Percentiles rank a stretch among this genome's conserved stretches.
phyloP scores from a whole-genome alignment of 1,139 yeast species.

The Sugiyamaella paludigena region DNA sequence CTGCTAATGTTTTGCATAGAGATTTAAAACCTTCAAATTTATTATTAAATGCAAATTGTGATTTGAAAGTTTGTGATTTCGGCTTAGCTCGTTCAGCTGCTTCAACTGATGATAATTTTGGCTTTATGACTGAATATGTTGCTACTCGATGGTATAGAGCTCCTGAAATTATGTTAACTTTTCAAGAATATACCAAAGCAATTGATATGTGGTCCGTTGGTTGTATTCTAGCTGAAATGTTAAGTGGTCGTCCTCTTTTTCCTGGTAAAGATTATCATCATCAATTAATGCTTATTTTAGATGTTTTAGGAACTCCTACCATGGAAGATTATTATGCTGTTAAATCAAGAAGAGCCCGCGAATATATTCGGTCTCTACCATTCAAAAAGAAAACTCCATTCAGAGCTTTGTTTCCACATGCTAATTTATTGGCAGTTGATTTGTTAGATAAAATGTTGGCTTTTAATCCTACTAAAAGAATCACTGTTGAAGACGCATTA shows the following conservation, averaged over 20 bases:
- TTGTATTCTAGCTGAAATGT: constrained; percentile 91
- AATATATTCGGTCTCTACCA: constrained; percentile 76
- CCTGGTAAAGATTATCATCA: constrained; percentile 95
- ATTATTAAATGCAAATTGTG: constrained; percentile 86
- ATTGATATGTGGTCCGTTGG: constrained; percentile 98
- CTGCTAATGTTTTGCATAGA: constrained; percentile 87
- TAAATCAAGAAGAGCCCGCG: constrained; percentile 80
- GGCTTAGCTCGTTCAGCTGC: constrained; percentile 76
- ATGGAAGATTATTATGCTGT: constrained; percentile 78
- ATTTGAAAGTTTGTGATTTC: constrained; percentile 89
- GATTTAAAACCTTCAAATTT: constrained; percentile 91
- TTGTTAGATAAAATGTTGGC: constrained; percentile 68
- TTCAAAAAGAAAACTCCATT: constrained; percentile 58
- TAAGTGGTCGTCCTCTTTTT: constrained; percentile 79
- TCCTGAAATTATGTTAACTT: constrained; percentile 94
- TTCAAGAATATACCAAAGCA: constrained; percentile 90
- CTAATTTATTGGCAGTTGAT: constrained; percentile 74
- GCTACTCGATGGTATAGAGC: constrained; percentile 98
- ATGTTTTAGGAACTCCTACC: constrained; percentile 85
- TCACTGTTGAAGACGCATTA: constrained; percentile 77
- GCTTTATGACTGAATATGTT: constrained; percentile 91
- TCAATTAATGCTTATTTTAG: constrained; percentile 83
- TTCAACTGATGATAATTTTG: constrained; percentile 57
- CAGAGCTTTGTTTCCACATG: constrained; percentile 49
- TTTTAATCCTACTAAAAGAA: constrained; percentile 76